phyloP scores from a whole-genome alignment of 805 yeast genomes.

The Wickerhamomyces chaumierensis region DNA sequence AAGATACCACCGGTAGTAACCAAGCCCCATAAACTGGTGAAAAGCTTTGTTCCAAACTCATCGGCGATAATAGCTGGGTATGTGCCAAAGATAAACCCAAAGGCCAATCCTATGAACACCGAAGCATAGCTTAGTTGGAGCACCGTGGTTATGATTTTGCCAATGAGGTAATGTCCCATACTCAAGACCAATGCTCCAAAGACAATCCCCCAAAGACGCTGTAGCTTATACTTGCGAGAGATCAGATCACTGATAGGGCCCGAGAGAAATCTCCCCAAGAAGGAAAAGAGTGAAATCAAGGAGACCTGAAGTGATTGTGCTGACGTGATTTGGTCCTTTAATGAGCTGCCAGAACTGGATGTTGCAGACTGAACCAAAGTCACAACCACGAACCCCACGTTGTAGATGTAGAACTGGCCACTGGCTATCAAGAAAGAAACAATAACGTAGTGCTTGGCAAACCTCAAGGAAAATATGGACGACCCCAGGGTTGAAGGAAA shows the following conservation, averaged over 20 bases:
- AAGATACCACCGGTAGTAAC: conserved; percentile 60
- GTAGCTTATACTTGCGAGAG: conserved; percentile 37
- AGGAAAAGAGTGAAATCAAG: conserved; percentile 50
- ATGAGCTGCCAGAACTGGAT: background rate
- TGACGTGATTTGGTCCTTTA: conserved; percentile 24
- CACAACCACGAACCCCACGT: conserved; percentile 63
- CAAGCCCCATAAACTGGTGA: conserved; percentile 70
- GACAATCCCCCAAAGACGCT: conserved; percentile 55
- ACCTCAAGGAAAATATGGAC: conserved; percentile 19
- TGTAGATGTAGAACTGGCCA: conserved; percentile 63
- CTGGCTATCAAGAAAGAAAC: conserved; percentile 48
- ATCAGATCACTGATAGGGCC: conserved; percentile 59
- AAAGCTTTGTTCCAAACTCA: conserved; percentile 52
- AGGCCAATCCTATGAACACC: conserved; percentile 47
- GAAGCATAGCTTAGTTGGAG: conserved; percentile 38
- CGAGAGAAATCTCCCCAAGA: conserved; percentile 49
- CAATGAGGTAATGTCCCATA: conserved; percentile 24
- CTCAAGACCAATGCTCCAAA: conserved; percentile 27
- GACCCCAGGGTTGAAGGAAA: background rate
- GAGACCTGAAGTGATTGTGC: conserved; percentile 66
- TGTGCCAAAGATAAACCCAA: conserved; percentile 63
- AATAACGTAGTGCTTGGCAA: conserved; percentile 41
- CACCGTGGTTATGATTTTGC: conserved; percentile 24
- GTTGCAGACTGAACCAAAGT: conserved; percentile 25
- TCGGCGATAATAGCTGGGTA: conserved; percentile 73